phyloP scores from a whole-genome alignment of 1,284 basidiomycete species.

The Sanghuangporus baumii region DNA sequence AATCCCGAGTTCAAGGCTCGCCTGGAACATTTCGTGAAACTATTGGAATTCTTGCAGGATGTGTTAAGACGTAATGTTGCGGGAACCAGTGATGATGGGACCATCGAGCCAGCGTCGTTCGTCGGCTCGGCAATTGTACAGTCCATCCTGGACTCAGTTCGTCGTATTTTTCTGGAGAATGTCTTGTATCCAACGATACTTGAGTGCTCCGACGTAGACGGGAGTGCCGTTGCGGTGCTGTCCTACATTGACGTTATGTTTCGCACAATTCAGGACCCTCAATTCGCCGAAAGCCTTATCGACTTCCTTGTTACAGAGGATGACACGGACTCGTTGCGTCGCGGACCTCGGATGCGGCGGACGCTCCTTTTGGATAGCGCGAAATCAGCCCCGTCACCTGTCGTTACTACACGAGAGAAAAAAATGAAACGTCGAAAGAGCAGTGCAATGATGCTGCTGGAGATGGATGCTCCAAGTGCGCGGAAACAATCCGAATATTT shows the following conservation, averaged over 20 bases:
- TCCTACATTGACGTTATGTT: slow-evolving; percentile 93
- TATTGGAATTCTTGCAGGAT: slow-evolving; percentile 91
- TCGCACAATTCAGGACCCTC: slow-evolving; percentile 66
- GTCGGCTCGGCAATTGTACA: slow-evolving; percentile 77
- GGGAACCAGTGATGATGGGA: slow-evolving; percentile 33
- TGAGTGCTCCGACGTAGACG: slow-evolving; percentile 89
- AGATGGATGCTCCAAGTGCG: slow-evolving; percentile 75
- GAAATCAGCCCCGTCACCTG: slow-evolving; percentile 24
- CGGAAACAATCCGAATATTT: slow-evolving; percentile 72
- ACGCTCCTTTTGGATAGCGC: slow-evolving; percentile 45
- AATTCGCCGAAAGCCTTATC: slow-evolving; percentile 65
- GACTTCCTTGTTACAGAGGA: slow-evolving; percentile 81
- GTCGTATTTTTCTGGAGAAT: slow-evolving; percentile 87
- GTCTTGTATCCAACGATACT: slow-evolving; percentile 91
- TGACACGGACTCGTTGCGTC: slow-evolving; percentile 54
- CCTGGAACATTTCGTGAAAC: slow-evolving; percentile 83
- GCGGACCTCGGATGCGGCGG: slow-evolving; percentile 35
- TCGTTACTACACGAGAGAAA: slow-evolving; percentile 32
- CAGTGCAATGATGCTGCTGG: slow-evolving; percentile 77
- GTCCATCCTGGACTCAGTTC: slow-evolving; percentile 77
- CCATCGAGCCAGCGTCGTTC: slow-evolving; percentile 49
- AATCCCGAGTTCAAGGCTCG: slow-evolving; percentile 74
- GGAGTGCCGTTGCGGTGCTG: slow-evolving; percentile 93
- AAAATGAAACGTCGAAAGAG: slow-evolving; percentile 66
- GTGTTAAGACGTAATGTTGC: slow-evolving; percentile 63